Evolutionary conservation across 1,284 basidiomycete genomes (phyloP).

Genomic region (Pterulicium gracile): DNA sequence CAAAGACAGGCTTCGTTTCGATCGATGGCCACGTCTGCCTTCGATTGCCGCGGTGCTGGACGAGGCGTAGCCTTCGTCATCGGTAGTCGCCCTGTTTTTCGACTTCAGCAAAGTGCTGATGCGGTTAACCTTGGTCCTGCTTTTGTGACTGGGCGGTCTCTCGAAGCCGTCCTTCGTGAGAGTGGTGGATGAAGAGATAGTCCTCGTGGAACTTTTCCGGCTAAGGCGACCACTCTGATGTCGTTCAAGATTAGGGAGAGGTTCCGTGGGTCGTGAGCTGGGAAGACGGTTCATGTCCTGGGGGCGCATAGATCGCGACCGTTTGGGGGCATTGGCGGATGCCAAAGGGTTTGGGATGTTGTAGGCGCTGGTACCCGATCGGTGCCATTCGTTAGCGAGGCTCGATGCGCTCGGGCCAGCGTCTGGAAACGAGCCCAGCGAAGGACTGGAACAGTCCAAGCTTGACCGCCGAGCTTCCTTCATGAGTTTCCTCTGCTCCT

Average conservation of each 20-base stretch:
- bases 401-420: too few species aligned
- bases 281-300: too few species aligned
- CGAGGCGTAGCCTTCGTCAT: not conserved
- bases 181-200: too few species aligned
- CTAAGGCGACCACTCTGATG: too few species aligned
- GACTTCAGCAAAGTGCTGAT: not conserved
- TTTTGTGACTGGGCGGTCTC: not conserved
- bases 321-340: not conserved
- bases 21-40: not conserved
- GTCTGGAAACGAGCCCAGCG: too few species aligned
- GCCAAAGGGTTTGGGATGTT: not conserved
- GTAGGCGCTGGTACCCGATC: not conserved
- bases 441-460: too few species aligned
- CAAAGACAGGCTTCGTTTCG: not conserved
- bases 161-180: too few species aligned
- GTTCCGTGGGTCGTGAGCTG: too few species aligned
- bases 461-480: slow-evolving; percentile 33
- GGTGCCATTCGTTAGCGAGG: too few species aligned
- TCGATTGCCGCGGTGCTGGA: not conserved
- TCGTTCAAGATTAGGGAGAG: too few species aligned
- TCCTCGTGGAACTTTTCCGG: too few species aligned
- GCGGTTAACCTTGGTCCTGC: not conserved
- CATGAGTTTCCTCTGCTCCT: slow-evolving; percentile 26
- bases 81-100: not conserved
- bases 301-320: not conserved